Base-by-base conservation (phyloP, 768 basidiomycete genomes). In the Pholiota microspora region DNA sequence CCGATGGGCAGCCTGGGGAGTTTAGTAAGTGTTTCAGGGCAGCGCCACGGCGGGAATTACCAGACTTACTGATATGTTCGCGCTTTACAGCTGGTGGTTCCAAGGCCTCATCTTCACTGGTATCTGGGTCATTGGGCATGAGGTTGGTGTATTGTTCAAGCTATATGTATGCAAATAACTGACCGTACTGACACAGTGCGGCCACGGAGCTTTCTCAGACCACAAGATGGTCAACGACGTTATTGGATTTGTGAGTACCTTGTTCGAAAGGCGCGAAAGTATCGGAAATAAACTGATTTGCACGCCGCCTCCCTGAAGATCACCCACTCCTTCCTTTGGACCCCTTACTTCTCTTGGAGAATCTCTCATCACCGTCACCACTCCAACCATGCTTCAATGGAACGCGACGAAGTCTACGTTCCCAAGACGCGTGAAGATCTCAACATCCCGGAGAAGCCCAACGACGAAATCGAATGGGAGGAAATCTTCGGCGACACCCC, bases 401-500 rank as follows among this genome's bases (percentile, higher is more conserved):
- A 80, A 58, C 73, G 76, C 25, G 80, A 82, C 53, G 80, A 81
- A 52, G 78, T 80, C 3, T 86, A 85, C 57, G 79, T 86, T 10
- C 84, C 84, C 1, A 82, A 82, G 64, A 84, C 83, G 2, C 71
- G 83, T 15, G 70, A 69, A 49, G 83, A 85, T 49, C 74, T 85
- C 23, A 74, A 76, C 3, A 71, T 86, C 29, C 78, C 78, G 0
- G 69, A 74, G 12, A 69, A 72, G 34, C 62, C 55, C 8, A 56
- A 69, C 45, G 56, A 65, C 10, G 65, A 68, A 31, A 71, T 79
- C 40, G 76, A 83, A 59, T 83, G 74, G 61, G 78, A 82, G 15
- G 82, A 84, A 48, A 65, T 78, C 38, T 72, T 85, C 46, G 80
- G 80, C 36, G 84, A 85, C 58, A 84, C 84, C 1, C 82, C 84